Conservation (phyloP, 768 basidiomycete genomes). For the Trametes sanguinea region DNA sequence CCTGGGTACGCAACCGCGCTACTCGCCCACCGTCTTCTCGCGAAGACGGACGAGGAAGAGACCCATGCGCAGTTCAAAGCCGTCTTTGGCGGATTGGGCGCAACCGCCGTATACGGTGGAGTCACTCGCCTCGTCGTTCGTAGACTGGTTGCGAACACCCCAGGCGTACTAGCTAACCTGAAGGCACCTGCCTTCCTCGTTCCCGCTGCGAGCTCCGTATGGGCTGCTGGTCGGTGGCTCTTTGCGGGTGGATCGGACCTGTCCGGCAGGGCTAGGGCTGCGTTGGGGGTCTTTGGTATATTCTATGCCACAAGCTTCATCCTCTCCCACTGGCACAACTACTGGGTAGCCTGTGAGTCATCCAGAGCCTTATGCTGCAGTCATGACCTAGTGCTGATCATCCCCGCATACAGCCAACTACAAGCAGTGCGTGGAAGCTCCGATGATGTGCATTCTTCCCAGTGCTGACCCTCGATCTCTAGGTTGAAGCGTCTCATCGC, state of each 20-base stretch:
- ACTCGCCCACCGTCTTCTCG: conserved; percentile 64
- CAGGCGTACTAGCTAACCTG: neutral
- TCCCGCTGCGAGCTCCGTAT: neutral
- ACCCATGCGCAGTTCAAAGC: conserved; percentile 96
- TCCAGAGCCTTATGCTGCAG: neutral
- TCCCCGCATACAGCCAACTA: conserved; percentile 27
- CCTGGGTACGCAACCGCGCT: conserved; percentile 84
- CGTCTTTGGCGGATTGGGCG: conserved; percentile 57
- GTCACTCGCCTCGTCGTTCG: conserved; percentile 12
- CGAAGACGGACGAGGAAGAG: conserved; percentile 76
- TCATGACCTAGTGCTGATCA: neutral
- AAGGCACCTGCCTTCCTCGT: neutral
- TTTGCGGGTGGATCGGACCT: neutral
- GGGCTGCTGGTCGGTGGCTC: conserved; percentile 9
- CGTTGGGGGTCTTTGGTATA: conserved; percentile 20
- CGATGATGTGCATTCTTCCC: neutral
- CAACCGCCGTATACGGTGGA: conserved; percentile 16
- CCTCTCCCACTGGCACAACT: conserved; percentile 48
- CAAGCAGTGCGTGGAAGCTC: conserved; percentile 29
- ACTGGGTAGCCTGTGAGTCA: conserved; percentile 41
- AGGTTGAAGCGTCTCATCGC: conserved; percentile 39
- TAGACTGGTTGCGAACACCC: neutral
- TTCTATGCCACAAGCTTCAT: conserved; percentile 34
- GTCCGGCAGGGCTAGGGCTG: conserved; percentile 9
- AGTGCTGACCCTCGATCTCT: neutral